phyloP scores from a whole-genome alignment of 1,284 basidiomycete species.

The Cutaneotrichosporon arboriforme region DNA sequence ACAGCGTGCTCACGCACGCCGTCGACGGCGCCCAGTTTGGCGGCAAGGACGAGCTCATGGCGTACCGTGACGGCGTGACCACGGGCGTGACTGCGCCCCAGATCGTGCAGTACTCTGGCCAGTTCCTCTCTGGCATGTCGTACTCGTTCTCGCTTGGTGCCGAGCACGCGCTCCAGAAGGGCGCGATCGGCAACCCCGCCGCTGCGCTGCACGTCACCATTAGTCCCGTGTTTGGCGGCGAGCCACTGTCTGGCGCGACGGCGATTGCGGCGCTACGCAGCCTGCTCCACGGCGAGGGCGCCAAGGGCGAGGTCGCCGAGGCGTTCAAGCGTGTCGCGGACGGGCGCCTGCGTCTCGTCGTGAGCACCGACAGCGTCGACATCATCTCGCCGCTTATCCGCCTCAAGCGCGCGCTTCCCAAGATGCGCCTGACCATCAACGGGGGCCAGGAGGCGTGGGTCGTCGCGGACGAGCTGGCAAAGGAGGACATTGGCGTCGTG shows the following conservation, averaged over 20 bases:
- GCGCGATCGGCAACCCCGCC: conserved; percentile 62
- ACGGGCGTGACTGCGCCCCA: conserved; percentile 54
- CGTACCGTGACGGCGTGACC: conserved; percentile 56
- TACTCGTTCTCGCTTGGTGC: conserved; percentile 62
- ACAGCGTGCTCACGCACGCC: conserved; percentile 58
- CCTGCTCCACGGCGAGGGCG: conserved; percentile 52
- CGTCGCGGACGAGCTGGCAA: conserved; percentile 66
- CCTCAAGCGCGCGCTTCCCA: conserved; percentile 57
- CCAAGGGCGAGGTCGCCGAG: conserved; percentile 48
- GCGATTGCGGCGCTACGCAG: conserved; percentile 65
- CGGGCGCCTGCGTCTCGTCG: conserved; percentile 61
- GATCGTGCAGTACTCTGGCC: conserved; percentile 8
- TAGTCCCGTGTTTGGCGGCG: background rate
- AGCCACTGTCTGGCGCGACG: conserved; percentile 55
- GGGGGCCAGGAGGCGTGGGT: conserved; percentile 65
- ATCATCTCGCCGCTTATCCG: conserved; percentile 67
- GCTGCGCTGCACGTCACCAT: conserved; percentile 68
- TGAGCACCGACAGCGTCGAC: conserved; percentile 66
- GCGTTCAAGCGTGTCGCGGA: conserved; percentile 58
- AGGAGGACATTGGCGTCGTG: conserved; percentile 65
- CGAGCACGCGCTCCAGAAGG: conserved; percentile 58
- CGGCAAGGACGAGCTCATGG: conserved; percentile 61
- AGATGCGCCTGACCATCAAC: conserved; percentile 53
- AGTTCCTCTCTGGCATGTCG: conserved; percentile 59
- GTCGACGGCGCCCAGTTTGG: conserved; percentile 68